Evolutionary conservation across 2,329 filamentous ascomycete species (phyloP).

Genomic region (Dactylellina drechsleri): DNA sequence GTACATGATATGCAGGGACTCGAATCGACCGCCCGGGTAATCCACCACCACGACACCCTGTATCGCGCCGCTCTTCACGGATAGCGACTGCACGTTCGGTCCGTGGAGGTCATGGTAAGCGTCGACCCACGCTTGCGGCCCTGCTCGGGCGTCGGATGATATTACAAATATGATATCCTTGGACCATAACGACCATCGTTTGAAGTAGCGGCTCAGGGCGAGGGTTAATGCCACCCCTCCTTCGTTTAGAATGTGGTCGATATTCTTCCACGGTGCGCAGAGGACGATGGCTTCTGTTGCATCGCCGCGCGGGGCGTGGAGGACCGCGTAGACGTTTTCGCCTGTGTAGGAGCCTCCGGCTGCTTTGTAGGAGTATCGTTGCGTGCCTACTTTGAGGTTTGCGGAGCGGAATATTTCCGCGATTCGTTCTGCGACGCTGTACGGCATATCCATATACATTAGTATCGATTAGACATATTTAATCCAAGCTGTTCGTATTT

Average conservation of each 20-base stretch:
- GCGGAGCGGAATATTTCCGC: slow-evolving; percentile 78
- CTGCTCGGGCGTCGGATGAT: slow-evolving; percentile 85
- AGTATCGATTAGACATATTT: neutral
- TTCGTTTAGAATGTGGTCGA: slow-evolving; percentile 79
- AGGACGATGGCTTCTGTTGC: slow-evolving; percentile 96
- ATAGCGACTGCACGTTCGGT: slow-evolving; percentile 76
- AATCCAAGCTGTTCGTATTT: neutral
- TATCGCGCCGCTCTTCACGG: slow-evolving; percentile 90
- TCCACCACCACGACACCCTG: slow-evolving; percentile 95
- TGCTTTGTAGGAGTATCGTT: slow-evolving; percentile 86
- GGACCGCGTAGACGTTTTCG: slow-evolving; percentile 91
- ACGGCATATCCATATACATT: slow-evolving; percentile 55
- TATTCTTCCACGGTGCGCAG: slow-evolving; percentile 87
- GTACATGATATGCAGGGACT: slow-evolving; percentile 89
- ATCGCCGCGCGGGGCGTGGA: slow-evolving; percentile 92
- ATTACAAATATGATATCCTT: slow-evolving; percentile 97
- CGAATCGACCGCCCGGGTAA: slow-evolving; percentile 86
- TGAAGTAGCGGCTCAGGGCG: slow-evolving; percentile 92
- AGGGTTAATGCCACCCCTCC: slow-evolving; percentile 88
- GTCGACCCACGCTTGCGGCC: slow-evolving; percentile 95
- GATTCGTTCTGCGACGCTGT: slow-evolving; percentile 73
- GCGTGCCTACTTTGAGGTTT: slow-evolving; percentile 85
- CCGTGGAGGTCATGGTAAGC: slow-evolving; percentile 94
- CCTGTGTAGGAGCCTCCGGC: slow-evolving; percentile 78
- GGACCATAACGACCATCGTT: slow-evolving; percentile 97